These are phyloP conservation scores for Coniella vitis DNA, from an alignment of 2,329 filamentous ascomycete genomes.

Conservation along the genomic window DNA sequence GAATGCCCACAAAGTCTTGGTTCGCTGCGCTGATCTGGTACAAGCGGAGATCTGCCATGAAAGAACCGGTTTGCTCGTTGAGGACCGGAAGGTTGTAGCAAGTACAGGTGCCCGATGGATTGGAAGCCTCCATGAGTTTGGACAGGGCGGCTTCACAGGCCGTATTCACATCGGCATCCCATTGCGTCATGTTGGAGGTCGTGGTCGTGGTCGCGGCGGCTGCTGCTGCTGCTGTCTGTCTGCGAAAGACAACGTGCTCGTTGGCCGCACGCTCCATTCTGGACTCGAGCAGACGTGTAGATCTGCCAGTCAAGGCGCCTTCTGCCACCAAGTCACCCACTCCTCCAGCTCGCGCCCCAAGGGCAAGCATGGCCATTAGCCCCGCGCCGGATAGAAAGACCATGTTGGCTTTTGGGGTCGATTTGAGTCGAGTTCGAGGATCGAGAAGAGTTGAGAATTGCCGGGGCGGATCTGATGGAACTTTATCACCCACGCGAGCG, in stretches of 20 bases:
- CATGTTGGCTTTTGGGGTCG: slow-evolving; percentile 24
- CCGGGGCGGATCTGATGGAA: too few species aligned
- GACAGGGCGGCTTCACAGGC: slow-evolving; percentile 55
- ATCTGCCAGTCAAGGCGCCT: slow-evolving; percentile 19
- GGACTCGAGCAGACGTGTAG: slow-evolving; percentile 21
- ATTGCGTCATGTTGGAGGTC: slow-evolving; percentile 46
- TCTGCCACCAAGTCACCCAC: slow-evolving; percentile 23
- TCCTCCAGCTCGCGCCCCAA: slow-evolving; percentile 29
- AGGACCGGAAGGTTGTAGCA: slow-evolving; percentile 77
- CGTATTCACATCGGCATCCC: slow-evolving; percentile 46
- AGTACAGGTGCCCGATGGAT: slow-evolving; percentile 69
- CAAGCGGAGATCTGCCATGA: slow-evolving; percentile 70
- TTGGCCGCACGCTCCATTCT: slow-evolving; percentile 23
- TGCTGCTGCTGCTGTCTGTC: slow-evolving; percentile 16
- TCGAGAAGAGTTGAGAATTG: too few species aligned
- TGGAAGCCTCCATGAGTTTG: slow-evolving; percentile 51
- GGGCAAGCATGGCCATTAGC: slow-evolving; percentile 30
- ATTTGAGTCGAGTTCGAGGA: not conserved
- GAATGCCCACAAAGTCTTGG: slow-evolving; percentile 45
- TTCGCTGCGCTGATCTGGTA: slow-evolving; percentile 60
- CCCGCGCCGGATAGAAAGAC: slow-evolving; percentile 25
- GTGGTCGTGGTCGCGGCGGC: slow-evolving; percentile 32
- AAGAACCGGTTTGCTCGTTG: slow-evolving; percentile 60
- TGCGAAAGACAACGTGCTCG: slow-evolving; percentile 18
- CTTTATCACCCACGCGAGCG: too few species aligned